A percentile compares a stretch with the other conserved stretches of the same genome.
These are phyloP conservation scores for Allomyces macrogynus DNA, from an alignment of 192 early-diverging fungal species.

Conservation along the genomic window DNA sequence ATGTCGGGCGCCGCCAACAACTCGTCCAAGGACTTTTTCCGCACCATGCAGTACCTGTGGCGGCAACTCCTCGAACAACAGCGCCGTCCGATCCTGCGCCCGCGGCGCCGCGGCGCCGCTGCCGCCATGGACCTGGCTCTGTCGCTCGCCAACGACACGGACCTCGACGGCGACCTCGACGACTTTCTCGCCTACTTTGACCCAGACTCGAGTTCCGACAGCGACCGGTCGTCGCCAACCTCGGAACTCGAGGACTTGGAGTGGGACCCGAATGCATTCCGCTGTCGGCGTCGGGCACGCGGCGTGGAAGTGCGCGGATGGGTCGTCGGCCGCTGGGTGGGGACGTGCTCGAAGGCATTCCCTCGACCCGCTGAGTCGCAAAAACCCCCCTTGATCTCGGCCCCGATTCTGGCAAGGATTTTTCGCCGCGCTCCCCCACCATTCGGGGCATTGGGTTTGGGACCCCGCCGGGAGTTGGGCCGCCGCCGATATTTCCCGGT, in stretches of 20 bases:
- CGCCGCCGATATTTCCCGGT: not conserved
- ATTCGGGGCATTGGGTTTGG: not conserved
- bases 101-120: not conserved
- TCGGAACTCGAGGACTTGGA: no score
- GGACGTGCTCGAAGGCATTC: not conserved
- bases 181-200: no score
- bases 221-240: no score
- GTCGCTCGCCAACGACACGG: not conserved
- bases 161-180: not conserved
- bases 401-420: not conserved
- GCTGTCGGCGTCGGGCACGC: not conserved
- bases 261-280: no score
- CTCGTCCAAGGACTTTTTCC: not conserved
- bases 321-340: not conserved
- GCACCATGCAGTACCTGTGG: not conserved
- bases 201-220: no score
- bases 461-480: not conserved
- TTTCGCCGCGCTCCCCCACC: not conserved
- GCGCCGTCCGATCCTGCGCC: not conserved
- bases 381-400: not conserved
- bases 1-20: not conserved
- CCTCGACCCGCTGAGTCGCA: not conserved
- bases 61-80: not conserved
- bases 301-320: not conserved
- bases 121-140: not conserved